Percentiles rank a stretch among this genome's conserved stretches.
Evolutionary conservation across 768 basidiomycete genomes (phyloP).

Genomic region (Postia placenta): DNA sequence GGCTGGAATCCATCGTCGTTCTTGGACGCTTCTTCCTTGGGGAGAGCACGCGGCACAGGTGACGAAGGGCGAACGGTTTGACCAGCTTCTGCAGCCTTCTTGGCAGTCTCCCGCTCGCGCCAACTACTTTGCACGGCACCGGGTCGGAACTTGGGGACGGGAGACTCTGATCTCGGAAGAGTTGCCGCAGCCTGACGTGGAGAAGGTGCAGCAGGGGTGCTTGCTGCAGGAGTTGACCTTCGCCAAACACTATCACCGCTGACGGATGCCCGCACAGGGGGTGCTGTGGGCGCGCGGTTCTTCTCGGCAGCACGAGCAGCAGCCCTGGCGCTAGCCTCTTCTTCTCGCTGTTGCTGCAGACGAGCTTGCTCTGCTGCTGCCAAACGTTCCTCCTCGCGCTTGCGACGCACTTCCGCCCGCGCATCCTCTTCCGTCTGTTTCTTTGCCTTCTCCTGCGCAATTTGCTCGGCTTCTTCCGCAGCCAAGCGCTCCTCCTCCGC

Average conservation of each 20-base stretch:
- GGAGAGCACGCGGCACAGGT: constrained; percentile 25
- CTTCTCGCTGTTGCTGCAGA: constrained; percentile 58
- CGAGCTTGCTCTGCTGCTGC: constrained; percentile 49
- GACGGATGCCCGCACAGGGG: constrained; percentile 1
- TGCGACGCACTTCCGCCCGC: constrained; percentile 39
- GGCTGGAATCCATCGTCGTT: constrained; percentile 74
- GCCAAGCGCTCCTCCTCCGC: constrained; percentile 48
- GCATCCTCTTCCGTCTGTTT: constrained; percentile 63
- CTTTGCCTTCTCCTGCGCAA: constrained; percentile 43
- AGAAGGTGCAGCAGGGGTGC: constrained; percentile 16
- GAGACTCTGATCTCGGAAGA: constrained; percentile 51
- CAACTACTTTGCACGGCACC: constrained; percentile 41
- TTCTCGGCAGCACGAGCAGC: constrained; percentile 33
- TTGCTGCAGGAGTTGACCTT: constrained; percentile 10
- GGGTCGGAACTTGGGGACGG: constrained; percentile 39
- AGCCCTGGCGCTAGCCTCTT: constrained; percentile 48
- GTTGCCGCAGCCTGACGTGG: constrained; percentile 18
- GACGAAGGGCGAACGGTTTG: constrained; percentile 30
- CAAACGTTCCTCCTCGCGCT: constrained; percentile 46
- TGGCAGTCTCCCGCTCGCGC: constrained; percentile 53
- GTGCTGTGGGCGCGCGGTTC: constrained; percentile 17
- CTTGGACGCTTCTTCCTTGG: constrained; percentile 38
- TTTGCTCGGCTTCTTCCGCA: constrained; percentile 37
- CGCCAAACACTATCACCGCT: constrained; percentile 22
- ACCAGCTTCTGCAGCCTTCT: constrained; percentile 24